Evolutionary conservation across 2,329 filamentous ascomycete species (phyloP), one percentile per base, ranked within the genome.

Genomic region (Zymoseptoria tritici): DNA sequence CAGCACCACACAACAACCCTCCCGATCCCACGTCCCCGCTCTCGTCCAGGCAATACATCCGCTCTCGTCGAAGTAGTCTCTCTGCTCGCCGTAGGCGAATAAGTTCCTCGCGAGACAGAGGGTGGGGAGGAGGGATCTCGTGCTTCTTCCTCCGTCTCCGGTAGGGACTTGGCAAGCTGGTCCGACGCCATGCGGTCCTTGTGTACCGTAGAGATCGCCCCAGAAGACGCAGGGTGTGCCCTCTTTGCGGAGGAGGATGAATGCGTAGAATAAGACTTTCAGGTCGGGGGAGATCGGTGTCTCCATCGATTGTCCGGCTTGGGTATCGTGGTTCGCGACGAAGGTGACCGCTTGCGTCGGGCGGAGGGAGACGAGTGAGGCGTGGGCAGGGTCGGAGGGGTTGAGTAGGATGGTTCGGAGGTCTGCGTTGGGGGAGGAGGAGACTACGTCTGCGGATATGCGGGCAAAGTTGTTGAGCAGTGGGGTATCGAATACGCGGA

Each of bases 251-350:
- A 91, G 82, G 1, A 91, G 81, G 58, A 90, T 89, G 52, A 91
- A 79, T 0, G 86, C 77, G 71, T 91, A 90, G 11, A 87, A 88
- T 16, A 90, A 78, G 0, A 86, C 81, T 72, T 89, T 89, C 77
- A 91, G 88, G 75, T 83, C 86, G 24, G 79, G 77, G 58, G 84
- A 80, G 49, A 91, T 82, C 1, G 82, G 81, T 0, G 84, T 83
- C 66, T 82, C 84, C 51, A 86, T 77, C 1, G 83, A 81, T 71
- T 88, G 85, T 31, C 84, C 84, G 36, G 81, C 77, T 72, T 85
- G 76, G 0, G 87, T 90, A 70, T 90, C 87, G 74, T 90, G 87
- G 72, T 89, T 90, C 73, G 84, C 84, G 1, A 90, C 85, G 4
- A 89, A 80, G 0, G 86, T 89, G 73, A 72, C 62, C 7, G 70